Percentiles rank a stretch among this genome's conserved stretches.
phyloP scores from a whole-genome alignment of 1,284 basidiomycete genomes.

The Pyrrhoderma lamaoense region DNA sequence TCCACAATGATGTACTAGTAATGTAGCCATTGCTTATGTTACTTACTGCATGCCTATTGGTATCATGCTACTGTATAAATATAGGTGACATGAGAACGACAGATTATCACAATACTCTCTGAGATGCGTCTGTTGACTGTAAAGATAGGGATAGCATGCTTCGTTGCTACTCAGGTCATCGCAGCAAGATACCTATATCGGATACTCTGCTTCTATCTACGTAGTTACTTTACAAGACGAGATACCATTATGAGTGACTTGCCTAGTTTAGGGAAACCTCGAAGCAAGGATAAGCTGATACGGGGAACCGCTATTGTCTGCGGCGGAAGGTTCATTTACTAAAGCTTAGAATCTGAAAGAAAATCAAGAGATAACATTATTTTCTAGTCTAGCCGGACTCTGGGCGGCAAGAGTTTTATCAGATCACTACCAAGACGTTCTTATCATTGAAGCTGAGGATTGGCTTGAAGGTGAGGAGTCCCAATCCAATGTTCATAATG shows the following conservation, averaged over 20 bases:
- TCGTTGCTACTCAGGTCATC: no score
- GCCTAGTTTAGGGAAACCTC: constrained; percentile 14
- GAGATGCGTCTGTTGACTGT: no score
- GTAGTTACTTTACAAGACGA: constrained; percentile 5
- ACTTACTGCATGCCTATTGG: no score
- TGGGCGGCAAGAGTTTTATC: constrained; percentile 24
- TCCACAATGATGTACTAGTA: no score
- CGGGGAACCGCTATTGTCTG: constrained; percentile 25
- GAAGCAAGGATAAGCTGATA: constrained; percentile 17
- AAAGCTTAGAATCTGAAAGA: no score
- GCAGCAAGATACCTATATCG: no score
- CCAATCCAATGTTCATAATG: constrained; percentile 4
- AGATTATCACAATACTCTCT: no score
- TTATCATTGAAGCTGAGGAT: constrained; percentile 30
- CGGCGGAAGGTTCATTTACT: constrained; percentile 24
- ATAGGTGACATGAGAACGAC: no score
- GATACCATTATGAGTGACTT: constrained; percentile 14
- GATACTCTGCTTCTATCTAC: neutral
- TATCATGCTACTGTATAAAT: no score
- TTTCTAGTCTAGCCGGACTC: constrained; percentile 25
- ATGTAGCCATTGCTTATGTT: no score
- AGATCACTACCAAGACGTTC: constrained; percentile 30
- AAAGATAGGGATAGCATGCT: no score
- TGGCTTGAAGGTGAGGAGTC: constrained; percentile 20
- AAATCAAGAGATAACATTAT: no score